phyloP scores from a whole-genome alignment of 306 rosid species.

The Prunus dulcis region DNA sequence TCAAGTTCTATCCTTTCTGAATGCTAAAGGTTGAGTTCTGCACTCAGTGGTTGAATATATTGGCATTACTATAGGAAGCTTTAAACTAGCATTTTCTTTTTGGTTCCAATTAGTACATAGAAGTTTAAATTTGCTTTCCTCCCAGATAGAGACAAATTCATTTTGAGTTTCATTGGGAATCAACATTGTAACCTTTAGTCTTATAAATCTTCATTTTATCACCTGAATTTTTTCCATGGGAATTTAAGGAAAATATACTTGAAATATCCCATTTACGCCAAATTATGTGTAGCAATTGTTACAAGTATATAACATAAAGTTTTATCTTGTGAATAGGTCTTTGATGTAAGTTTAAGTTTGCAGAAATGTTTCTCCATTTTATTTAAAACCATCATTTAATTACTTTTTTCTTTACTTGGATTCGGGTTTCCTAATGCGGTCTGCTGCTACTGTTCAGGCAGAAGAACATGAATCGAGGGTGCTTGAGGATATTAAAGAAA shows the following conservation, averaged over 20 bases:
- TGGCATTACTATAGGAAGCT: neutral
- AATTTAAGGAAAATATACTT: neutral
- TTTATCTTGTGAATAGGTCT: neutral
- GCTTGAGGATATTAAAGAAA: conserved; percentile 60
- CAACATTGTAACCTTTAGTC: neutral
- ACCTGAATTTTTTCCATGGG: neutral
- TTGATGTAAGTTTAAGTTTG: neutral
- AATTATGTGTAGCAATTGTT: too few relatives aligned
- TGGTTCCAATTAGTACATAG: neutral
- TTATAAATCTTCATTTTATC: neutral
- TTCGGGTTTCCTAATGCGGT: neutral
- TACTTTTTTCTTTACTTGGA: neutral
- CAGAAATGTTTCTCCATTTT: neutral
- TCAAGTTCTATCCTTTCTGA: neutral
- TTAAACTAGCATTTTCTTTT: neutral
- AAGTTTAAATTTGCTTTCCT: neutral
- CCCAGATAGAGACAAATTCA: neutral
- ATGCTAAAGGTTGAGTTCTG: neutral
- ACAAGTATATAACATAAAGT: too few relatives aligned
- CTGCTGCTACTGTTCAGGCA: conserved; percentile 46
- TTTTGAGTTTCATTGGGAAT: neutral
- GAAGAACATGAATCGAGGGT: conserved; percentile 73
- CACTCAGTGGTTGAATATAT: neutral
- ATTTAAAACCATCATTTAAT: conserved; percentile 1
- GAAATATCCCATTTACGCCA: neutral